A percentile compares a stretch with the other conserved stretches of the same genome.
Evolutionary conservation across 1,139 yeast species (phyloP).

Genomic region (Saccharomycopsis hybrid): DNA sequence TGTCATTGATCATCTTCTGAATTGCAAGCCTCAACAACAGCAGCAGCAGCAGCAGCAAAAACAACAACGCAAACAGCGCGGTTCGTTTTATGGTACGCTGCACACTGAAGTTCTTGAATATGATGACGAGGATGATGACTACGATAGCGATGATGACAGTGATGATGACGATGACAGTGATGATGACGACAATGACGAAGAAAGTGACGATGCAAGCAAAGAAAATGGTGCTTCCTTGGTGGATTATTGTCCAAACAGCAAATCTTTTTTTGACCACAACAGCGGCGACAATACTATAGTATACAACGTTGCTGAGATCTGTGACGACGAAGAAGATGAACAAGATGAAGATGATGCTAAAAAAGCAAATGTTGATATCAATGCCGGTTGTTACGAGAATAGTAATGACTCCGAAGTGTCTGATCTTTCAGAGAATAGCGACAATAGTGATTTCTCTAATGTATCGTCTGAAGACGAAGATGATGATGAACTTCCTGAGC

Average conservation of each 20-base stretch:
- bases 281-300: conserved; percentile 32
- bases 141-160: conserved; percentile 4
- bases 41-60: neutral
- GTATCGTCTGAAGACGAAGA: neutral
- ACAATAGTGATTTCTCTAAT: neutral
- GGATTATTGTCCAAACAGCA: neutral
- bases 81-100: neutral
- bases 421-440: neutral
- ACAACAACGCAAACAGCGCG: neutral
- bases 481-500: neutral
- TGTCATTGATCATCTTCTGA: conserved; percentile 42
- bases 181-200: conserved; percentile 23
- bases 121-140: conserved; percentile 5
- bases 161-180: neutral
- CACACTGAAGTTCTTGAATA: neutral
- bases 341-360: neutral
- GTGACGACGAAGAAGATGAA: conserved; percentile 12
- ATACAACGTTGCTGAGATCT: conserved; percentile 26
- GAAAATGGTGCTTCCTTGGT: neutral
- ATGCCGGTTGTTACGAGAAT: neutral
- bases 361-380: neutral
- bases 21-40: neutral
- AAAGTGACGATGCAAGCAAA: neutral
- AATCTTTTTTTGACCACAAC: conserved; percentile 30
- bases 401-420: neutral